Base-by-base conservation (phyloP, 1,284 basidiomycete genomes). In the Leccinum subrobustum region DNA sequence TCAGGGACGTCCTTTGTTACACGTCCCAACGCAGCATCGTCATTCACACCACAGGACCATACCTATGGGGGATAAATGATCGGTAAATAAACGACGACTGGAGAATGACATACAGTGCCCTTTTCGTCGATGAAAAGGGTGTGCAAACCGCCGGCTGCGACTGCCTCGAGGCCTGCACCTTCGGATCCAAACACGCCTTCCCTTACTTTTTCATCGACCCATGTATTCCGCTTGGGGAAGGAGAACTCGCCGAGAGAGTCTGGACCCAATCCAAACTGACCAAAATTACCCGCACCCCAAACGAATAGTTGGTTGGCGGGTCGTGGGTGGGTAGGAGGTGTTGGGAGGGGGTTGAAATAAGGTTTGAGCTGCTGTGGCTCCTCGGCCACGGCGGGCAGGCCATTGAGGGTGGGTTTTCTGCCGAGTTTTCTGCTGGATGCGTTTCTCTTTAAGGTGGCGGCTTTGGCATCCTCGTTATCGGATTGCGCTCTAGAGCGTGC, bases 21-120 rank as follows among this genome's bases (percentile, higher is more conserved):
- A 60, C 94, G 85, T n/a, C 96, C 95, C 27, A 98, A 83, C 44
- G 93, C 91, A 57, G 92, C 95, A 68, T 94, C 91, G 73, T 98
- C 95, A 73, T 98, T 97, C 64, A 93, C 88, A 52, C 95, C 95
- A 77, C 91, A 95, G 8, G 91, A 89, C 85, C 91, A 92, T 23
- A 93, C 79, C 92, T 93, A 68, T 51, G 37, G 53, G 47, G 35
- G 39, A 52, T 42, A 29, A 31, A 29, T 68, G 56, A 62, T 53
- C 54, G 53, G 54, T 47, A 8, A 57, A 4, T 8, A 50, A 54
- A 48, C 50, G 8, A 39, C 62, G 59, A 63, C 44, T 29, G 51
- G 27, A 20, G 39, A 61, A 55, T 31, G 56, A 83, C 90, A 73
- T 70, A 95, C 92, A 53, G 86, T 87, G 65, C 94, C 94, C 62